A percentile compares a stretch with the other conserved stretches of the same genome.
These are phyloP conservation scores for Malus fusca DNA, from an alignment of 306 rosid genomes.

Conservation along the genomic window DNA sequence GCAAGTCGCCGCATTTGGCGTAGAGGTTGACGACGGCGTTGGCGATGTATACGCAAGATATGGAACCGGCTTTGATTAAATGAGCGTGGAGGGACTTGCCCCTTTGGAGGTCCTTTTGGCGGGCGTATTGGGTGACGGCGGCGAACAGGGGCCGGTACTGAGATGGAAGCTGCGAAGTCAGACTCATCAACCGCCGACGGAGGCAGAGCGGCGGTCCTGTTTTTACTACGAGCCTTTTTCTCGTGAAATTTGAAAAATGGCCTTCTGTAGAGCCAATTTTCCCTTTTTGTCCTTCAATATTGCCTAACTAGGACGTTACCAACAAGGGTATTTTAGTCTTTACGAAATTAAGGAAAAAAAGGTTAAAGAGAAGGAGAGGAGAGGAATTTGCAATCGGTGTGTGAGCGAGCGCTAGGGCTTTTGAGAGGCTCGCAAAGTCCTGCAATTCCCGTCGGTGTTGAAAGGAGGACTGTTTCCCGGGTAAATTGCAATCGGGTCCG, in stretches of 20 bases:
- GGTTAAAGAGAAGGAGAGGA: no score
- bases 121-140: conserved; percentile 25
- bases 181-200: conserved; percentile 19
- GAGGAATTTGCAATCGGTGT: neutral
- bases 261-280: no score
- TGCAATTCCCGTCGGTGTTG: neutral
- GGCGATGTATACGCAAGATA: conserved; percentile 31
- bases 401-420: neutral
- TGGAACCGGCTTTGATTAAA: conserved; percentile 28
- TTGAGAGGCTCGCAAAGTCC: neutral
- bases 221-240: no score
- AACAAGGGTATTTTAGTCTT: no score
- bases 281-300: no score
- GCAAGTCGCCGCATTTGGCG: conserved; percentile 41
- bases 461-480: neutral
- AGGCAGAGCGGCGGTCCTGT: no score
- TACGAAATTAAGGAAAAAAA: no score
- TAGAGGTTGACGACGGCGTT: conserved; percentile 58
- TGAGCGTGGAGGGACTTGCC: conserved; percentile 56
- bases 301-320: accelerated
- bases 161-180: conserved; percentile 9
- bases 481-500: neutral
- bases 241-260: no score
- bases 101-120: conserved; percentile 25
- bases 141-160: conserved; percentile 22